Evolutionary conservation across 2,329 filamentous ascomycete species (phyloP).

Genomic region (Botrytis elliptica): DNA sequence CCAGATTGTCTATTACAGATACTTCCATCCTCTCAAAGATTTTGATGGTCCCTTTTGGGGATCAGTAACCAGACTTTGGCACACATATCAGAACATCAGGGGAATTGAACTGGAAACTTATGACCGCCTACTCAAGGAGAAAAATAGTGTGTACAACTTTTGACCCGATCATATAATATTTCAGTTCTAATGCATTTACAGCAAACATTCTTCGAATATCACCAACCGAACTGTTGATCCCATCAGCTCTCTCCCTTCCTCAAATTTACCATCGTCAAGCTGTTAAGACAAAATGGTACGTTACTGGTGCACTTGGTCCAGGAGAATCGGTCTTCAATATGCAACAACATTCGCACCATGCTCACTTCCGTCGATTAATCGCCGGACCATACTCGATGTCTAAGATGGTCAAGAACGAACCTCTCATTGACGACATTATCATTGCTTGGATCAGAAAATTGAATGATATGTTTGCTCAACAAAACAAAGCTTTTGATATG

Average conservation of each 20-base stretch:
- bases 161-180: not conserved
- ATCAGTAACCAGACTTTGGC: conserved; percentile 52
- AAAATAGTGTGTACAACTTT: conserved; percentile 45
- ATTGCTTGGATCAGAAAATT: conserved; percentile 51
- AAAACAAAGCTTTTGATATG: conserved; percentile 52
- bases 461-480: conserved; percentile 46
- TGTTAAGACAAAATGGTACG: conserved; percentile 58
- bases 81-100: conserved; percentile 51
- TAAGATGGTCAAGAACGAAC: conserved; percentile 59
- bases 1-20: conserved; percentile 50
- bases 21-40: conserved; percentile 51
- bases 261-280: conserved; percentile 55
- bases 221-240: conserved; percentile 53
- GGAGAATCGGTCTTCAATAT: conserved; percentile 58
- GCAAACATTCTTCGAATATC: conserved; percentile 54
- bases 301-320: conserved; percentile 56
- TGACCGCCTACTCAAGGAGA: conserved; percentile 45
- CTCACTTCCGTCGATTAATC: conserved; percentile 53
- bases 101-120: conserved; percentile 47
- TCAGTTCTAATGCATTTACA: conserved; percentile 28
- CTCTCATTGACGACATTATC: conserved; percentile 52
- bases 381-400: conserved; percentile 53
- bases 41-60: conserved; percentile 57
- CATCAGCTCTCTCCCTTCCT: conserved; percentile 53
- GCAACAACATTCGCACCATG: conserved; percentile 51